Conservation (phyloP, 1,284 basidiomycete genomes). For the Gastroboletus turbinatus region DNA sequence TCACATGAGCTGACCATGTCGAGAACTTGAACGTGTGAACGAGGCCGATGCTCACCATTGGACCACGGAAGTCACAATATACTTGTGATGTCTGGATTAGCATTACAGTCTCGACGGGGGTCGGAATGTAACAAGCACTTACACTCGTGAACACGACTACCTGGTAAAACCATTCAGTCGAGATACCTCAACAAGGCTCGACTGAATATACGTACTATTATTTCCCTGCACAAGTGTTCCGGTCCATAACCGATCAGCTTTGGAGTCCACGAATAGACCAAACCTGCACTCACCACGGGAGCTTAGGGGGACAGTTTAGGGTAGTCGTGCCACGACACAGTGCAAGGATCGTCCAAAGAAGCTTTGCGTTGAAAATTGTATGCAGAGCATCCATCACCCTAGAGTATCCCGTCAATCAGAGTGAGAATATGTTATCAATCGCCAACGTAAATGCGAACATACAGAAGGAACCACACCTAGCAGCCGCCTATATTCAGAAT, state of each 20-base stretch:
- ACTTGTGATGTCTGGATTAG: constrained; percentile 2
- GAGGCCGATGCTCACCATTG: constrained; percentile 7
- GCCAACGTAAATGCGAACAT: not conserved
- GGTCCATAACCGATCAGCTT: not conserved
- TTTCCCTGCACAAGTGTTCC: not conserved
- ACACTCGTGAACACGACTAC: not conserved
- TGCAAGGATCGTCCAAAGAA: not conserved
- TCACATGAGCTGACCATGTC: not conserved
- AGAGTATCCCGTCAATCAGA: not conserved
- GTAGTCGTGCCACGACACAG: not conserved
- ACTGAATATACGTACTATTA: constrained; percentile 1
- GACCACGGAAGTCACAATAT: constrained; percentile 2
- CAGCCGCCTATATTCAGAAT: not conserved
- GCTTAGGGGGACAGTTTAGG: not conserved
- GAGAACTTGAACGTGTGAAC: not conserved
- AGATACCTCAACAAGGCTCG: not conserved
- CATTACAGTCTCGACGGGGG: not conserved
- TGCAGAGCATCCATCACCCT: constrained; percentile 2
- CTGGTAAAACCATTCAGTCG: not conserved
- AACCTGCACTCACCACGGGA: constrained; percentile 10
- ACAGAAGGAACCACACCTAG: constrained; percentile 7
- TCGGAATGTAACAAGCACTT: not conserved
- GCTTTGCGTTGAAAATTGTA: not conserved
- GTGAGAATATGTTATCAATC: not conserved
- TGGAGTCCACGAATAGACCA: not conserved